phyloP scores from a whole-genome alignment of 1,284 basidiomycete species.

The Leccinum griseonigrum region DNA sequence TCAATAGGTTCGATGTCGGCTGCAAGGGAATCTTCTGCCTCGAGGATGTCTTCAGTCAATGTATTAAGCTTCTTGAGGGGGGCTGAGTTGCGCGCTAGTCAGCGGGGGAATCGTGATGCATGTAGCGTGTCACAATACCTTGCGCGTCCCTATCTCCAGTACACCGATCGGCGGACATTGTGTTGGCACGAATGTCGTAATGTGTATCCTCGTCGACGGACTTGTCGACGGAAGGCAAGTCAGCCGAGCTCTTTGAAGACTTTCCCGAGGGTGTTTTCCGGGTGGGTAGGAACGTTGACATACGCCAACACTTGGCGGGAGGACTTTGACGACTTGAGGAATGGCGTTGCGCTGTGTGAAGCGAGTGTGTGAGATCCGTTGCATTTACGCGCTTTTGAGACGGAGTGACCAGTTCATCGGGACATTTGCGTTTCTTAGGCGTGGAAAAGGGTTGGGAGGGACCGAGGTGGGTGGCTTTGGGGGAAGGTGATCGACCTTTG shows the following conservation, averaged over 20 bases:
- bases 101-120: not conserved
- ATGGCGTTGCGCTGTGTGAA: constrained; percentile 20
- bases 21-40: constrained; percentile 81
- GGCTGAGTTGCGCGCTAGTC: constrained; percentile 36
- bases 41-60: constrained; percentile 82
- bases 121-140: constrained; percentile 39
- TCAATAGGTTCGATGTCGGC: constrained; percentile 57
- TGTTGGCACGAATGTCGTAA: constrained; percentile 27
- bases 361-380: not conserved
- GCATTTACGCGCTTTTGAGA: constrained; percentile 49
- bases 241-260: constrained; percentile 27
- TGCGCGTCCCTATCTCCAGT: constrained; percentile 77
- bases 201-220: constrained; percentile 47
- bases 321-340: constrained; percentile 28
- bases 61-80: constrained; percentile 73
- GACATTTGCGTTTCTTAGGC: constrained; percentile 49
- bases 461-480: constrained; percentile 15
- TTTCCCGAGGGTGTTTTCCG: constrained; percentile 44
- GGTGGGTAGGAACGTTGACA: constrained; percentile 53
- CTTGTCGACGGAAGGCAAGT: constrained; percentile 41
- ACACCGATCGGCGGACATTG: constrained; percentile 50
- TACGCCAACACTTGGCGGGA: constrained; percentile 50
- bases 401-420: constrained; percentile 47
- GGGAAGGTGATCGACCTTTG: constrained; percentile 12
- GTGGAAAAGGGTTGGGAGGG: constrained; percentile 40